A percentile compares a stretch with the other conserved stretches of the same genome.
Evolutionary conservation across 768 basidiomycete genomes (phyloP).

Genomic region (Suillus fuscotomentosus): DNA sequence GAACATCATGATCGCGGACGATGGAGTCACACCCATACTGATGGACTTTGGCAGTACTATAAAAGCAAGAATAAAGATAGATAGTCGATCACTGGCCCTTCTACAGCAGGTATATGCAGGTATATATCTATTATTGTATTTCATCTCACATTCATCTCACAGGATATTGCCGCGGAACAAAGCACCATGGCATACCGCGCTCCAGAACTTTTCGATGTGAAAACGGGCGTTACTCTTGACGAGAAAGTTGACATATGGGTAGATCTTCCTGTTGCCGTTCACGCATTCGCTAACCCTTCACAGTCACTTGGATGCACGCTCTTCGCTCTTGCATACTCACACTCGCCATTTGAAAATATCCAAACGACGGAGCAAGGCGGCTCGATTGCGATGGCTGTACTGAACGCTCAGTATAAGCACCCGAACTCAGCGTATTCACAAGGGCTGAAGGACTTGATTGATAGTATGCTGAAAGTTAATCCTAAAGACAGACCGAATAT

Average conservation of each 20-base stretch:
- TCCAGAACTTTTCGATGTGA: conserved; percentile 96
- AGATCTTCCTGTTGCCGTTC: conserved; percentile 25
- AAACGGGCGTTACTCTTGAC: conserved; percentile 81
- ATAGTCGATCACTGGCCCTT: conserved; percentile 83
- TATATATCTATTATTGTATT: conserved; percentile 1
- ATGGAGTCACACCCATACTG: conserved; percentile 78
- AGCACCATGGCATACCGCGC: conserved; percentile 99
- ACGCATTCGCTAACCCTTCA: conserved; percentile 3
- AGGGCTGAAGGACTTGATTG: conserved; percentile 78
- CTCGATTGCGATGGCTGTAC: conserved; percentile 96
- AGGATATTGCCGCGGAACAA: conserved; percentile 96
- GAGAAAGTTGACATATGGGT: conserved; percentile 99
- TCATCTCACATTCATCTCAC: neutral
- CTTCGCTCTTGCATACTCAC: conserved; percentile 91
- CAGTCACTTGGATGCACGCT: conserved; percentile 96
- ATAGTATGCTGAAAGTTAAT: conserved; percentile 80
- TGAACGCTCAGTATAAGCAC: conserved; percentile 91
- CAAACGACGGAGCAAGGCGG: conserved; percentile 94
- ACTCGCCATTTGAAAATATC: conserved; percentile 93
- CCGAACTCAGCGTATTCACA: conserved; percentile 85
- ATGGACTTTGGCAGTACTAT: conserved; percentile 98
- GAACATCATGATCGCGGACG: conserved; percentile 96
- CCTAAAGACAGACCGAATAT: conserved; percentile 85
- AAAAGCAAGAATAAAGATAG: conserved; percentile 80
- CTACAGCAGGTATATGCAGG: conserved; percentile 70